These are phyloP conservation scores for Aspergillus sp. DNA, from an alignment of 2,329 filamentous ascomycete species.

Conservation along the genomic window DNA sequence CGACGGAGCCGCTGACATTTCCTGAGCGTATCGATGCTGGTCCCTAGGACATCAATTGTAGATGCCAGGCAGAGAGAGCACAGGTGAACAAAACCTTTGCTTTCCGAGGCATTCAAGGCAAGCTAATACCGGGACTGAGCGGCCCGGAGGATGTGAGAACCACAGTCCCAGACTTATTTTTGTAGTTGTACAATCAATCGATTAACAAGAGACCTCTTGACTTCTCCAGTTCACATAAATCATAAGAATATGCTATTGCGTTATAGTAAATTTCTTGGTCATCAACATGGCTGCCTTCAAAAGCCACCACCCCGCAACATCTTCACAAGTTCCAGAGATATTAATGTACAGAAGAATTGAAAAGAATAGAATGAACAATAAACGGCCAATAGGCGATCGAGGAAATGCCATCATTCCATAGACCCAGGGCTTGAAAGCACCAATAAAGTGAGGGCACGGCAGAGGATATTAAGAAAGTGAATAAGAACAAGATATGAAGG, in stretches of 20 bases:
- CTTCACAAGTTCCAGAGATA: not conserved
- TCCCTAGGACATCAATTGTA: not conserved
- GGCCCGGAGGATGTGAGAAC: too few relatives aligned
- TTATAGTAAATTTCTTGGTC: not conserved
- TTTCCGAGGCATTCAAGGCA: not conserved
- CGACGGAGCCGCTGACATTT: conserved; percentile 12
- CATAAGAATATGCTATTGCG: not conserved
- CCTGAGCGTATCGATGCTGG: not conserved
- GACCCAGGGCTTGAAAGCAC: not conserved
- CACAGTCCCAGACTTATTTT: too few relatives aligned
- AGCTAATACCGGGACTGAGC: not conserved
- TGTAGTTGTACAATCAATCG: too few relatives aligned
- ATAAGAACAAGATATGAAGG: not conserved
- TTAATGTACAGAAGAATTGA: not conserved
- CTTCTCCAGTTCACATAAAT: not conserved
- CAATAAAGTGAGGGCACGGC: not conserved
- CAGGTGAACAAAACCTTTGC: not conserved
- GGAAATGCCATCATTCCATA: not conserved
- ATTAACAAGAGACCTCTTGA: too few relatives aligned
- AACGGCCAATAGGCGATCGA: not conserved
- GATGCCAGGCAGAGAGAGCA: not conserved
- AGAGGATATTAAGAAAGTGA: not conserved
- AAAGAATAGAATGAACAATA: not conserved
- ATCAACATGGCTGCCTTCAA: not conserved
- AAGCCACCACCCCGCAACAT: not conserved